Percentiles rank a stretch among this genome's conserved stretches.
phyloP scores from a whole-genome alignment of 768 basidiomycete species.

The Calocybe indica region DNA sequence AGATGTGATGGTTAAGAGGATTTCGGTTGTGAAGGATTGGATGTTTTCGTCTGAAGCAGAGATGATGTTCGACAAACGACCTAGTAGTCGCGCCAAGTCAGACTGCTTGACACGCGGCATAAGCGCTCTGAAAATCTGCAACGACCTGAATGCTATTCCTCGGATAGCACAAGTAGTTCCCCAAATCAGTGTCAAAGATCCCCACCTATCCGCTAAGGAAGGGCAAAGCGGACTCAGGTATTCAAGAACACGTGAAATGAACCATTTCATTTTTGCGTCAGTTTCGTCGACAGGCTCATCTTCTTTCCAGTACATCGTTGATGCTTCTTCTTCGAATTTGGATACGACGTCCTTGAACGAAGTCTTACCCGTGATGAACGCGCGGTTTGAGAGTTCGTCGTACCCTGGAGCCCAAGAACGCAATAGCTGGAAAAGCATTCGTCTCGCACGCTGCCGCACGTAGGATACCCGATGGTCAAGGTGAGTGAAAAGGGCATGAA shows the following conservation, averaged over 20 bases:
- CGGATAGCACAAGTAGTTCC: conserved; percentile 85
- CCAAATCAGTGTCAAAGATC: conserved; percentile 75
- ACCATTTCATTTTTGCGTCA: conserved; percentile 60
- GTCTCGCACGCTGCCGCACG: conserved; percentile 64
- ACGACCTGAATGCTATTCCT: conserved; percentile 78
- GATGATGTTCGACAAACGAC: conserved; percentile 79
- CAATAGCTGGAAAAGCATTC: conserved; percentile 80
- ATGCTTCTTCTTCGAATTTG: conserved; percentile 53
- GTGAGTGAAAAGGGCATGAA: conserved; percentile 78
- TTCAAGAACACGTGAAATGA: conserved; percentile 61
- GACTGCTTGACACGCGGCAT: conserved; percentile 63
- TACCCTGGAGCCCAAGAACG: conserved; percentile 80
- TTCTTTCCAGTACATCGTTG: conserved; percentile 64
- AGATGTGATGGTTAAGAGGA: conserved; percentile 68
- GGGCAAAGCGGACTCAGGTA: conserved; percentile 68
- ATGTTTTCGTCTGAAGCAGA: conserved; percentile 72
- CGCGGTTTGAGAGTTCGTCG: conserved; percentile 62
- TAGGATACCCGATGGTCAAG: conserved; percentile 71
- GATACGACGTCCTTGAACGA: conserved; percentile 45
- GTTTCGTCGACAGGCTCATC: conserved; percentile 52
- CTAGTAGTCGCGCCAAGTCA: conserved; percentile 75
- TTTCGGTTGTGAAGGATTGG: conserved; percentile 78
- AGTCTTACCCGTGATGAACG: conserved; percentile 37
- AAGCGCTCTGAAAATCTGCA: conserved; percentile 85
- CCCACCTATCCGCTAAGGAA: conserved; percentile 70